phyloP scores from a whole-genome alignment of 768 basidiomycete species.

The Termitomyces sp. region DNA sequence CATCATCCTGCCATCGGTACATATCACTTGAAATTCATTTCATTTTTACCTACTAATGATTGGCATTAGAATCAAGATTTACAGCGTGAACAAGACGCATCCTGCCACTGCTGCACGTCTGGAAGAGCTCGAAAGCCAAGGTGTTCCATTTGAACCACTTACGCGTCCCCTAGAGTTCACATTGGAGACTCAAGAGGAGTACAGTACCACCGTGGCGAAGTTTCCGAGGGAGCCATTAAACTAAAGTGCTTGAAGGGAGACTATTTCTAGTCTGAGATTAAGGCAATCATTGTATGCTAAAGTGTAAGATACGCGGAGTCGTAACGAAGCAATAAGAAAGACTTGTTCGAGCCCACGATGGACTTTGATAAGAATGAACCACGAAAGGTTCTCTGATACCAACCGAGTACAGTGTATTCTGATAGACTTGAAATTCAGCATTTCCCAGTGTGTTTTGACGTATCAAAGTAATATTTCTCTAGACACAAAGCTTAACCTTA shows the following conservation, averaged over 20 bases:
- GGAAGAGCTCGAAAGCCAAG: slow-evolving; percentile 30
- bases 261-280: neutral
- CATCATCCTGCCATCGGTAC: slow-evolving; percentile 40
- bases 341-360: neutral
- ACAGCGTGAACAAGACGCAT: slow-evolving; percentile 40
- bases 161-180: slow-evolving; percentile 32
- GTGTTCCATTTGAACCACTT: slow-evolving; percentile 33
- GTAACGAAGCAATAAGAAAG: neutral
- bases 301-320: neutral
- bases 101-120: slow-evolving; percentile 39
- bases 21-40: neutral
- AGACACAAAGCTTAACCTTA: slow-evolving; percentile 11
- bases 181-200: slow-evolving; percentile 27
- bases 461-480: neutral
- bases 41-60: neutral
- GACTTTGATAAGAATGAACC: neutral
- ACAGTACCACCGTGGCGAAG: slow-evolving; percentile 18
- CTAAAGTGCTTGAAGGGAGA: slow-evolving; percentile 9
- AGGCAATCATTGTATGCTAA: neutral
- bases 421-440: neutral
- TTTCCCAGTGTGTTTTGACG: neutral
- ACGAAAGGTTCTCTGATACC: neutral
- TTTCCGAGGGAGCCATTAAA: slow-evolving; percentile 26
- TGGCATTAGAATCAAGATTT: slow-evolving; percentile 38
- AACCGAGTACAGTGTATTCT: neutral